A percentile compares a stretch with the other conserved stretches of the same genome.
Evolutionary conservation across 352 stramenopile genomes (phyloP).

Genomic region (Globisporangium sylvaticum): DNA sequence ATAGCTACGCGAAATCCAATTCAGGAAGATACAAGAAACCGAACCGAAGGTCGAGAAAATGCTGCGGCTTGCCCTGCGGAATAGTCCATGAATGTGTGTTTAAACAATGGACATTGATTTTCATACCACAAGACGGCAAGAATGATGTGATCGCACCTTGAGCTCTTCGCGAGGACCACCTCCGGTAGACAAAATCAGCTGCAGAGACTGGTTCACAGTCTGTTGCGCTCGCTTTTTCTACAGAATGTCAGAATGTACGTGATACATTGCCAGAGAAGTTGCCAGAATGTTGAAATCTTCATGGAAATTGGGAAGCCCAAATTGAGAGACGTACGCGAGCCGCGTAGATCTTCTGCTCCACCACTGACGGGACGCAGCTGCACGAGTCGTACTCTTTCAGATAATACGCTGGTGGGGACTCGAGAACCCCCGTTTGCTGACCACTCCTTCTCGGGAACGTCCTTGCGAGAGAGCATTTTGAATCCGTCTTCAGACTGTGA

Average conservation of each 20-base stretch:
- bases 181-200: constrained; percentile 17
- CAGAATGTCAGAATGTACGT: constrained; percentile 8
- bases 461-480: constrained; percentile 47
- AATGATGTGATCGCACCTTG: constrained; percentile 18
- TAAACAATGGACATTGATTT: not conserved
- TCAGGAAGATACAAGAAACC: constrained; percentile 47
- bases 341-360: constrained; percentile 63
- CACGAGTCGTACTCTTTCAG: constrained; percentile 52
- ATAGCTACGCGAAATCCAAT: constrained; percentile 69
- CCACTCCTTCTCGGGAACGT: constrained; percentile 51
- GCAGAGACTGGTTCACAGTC: constrained; percentile 22
- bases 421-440: constrained; percentile 37
- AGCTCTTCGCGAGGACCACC: constrained; percentile 22
- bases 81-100: not conserved
- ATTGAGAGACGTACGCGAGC: constrained; percentile 28
- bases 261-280: not conserved
- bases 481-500: constrained; percentile 57
- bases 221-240: constrained; percentile 23
- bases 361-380: constrained; percentile 30
- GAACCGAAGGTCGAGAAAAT: constrained; percentile 39
- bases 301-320: not conserved
- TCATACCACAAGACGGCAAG: not conserved
- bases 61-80: constrained; percentile 34
- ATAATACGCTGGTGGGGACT: constrained; percentile 43
- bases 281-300: not conserved